Evolutionary conservation across 2,329 filamentous ascomycete species (phyloP).

Genomic region (Colletotrichum sp.): DNA sequence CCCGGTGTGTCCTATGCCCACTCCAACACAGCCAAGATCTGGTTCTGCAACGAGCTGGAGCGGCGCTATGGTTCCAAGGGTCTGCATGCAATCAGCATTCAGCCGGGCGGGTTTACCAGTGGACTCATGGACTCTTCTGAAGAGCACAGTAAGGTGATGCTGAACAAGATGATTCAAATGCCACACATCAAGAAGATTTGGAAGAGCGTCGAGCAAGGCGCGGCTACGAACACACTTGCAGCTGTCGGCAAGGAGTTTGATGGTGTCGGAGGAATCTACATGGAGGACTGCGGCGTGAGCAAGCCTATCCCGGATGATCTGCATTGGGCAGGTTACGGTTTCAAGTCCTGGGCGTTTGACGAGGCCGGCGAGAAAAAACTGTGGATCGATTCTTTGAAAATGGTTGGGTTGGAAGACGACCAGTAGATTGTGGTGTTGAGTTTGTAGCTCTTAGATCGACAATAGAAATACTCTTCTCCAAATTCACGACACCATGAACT

Average conservation of each 20-base stretch:
- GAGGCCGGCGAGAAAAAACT: neutral
- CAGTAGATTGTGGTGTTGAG: rapidly evolving
- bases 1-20: conserved; percentile 47
- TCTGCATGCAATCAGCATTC: conserved; percentile 34
- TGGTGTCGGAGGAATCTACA: neutral
- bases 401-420: neutral
- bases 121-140: neutral
- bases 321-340: neutral
- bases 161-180: neutral
- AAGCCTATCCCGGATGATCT: neutral
- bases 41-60: conserved; percentile 55
- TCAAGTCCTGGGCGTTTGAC: neutral
- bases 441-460: neutral
- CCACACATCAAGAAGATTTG: neutral
- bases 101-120: neutral
- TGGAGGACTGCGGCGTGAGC: neutral
- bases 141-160: neutral
- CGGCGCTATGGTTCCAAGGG: conserved; percentile 29
- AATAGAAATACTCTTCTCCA: neutral
- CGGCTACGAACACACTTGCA: neutral
- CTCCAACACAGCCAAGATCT: conserved; percentile 56
- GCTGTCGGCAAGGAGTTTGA: neutral
- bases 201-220: neutral
- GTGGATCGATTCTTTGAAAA: neutral
- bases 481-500: neutral